These are phyloP conservation scores for Phytopythium mirpurense DNA, from an alignment of 352 stramenopile species.

Conservation along the genomic window DNA sequence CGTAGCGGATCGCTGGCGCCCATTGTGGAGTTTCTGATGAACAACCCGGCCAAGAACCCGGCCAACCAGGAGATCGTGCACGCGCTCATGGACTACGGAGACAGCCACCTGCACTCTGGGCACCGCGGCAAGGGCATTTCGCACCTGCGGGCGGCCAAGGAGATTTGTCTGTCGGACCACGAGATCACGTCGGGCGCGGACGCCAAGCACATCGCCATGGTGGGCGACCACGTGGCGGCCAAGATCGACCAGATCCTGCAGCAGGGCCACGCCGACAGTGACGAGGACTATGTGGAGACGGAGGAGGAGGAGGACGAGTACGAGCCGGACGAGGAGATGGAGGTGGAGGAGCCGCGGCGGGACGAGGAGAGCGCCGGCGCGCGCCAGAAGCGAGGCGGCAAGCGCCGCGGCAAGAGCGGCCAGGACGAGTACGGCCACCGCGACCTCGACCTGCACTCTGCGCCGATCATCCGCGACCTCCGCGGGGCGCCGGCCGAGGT, in stretches of 20 bases:
- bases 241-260: conserved; percentile 79
- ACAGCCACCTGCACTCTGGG: conserved; percentile 60
- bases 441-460: conserved; percentile 12
- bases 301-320: conserved; percentile 30
- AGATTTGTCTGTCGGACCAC: conserved; percentile 49
- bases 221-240: conserved; percentile 42
- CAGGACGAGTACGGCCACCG: conserved; percentile 8
- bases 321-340: conserved; percentile 6
- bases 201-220: conserved; percentile 51
- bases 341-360: conserved; percentile 9
- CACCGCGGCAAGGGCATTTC: conserved; percentile 70
- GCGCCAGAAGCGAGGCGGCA: background rate
- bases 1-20: conserved; percentile 43
- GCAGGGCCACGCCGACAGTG: conserved; percentile 61
- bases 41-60: conserved; percentile 41
- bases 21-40: conserved; percentile 63
- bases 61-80: conserved; percentile 74
- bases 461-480: conserved; percentile 53
- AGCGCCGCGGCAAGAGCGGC: background rate
- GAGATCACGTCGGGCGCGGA: conserved; percentile 46
- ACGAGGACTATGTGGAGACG: conserved; percentile 54
- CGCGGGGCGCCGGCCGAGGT: conserved; percentile 28
- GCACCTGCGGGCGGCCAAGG: conserved; percentile 55
- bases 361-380: conserved; percentile 5
- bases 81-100: conserved; percentile 59